Conservation (phyloP, 176 grass and related monocot species). For the Oryza brachyantha region DNA sequence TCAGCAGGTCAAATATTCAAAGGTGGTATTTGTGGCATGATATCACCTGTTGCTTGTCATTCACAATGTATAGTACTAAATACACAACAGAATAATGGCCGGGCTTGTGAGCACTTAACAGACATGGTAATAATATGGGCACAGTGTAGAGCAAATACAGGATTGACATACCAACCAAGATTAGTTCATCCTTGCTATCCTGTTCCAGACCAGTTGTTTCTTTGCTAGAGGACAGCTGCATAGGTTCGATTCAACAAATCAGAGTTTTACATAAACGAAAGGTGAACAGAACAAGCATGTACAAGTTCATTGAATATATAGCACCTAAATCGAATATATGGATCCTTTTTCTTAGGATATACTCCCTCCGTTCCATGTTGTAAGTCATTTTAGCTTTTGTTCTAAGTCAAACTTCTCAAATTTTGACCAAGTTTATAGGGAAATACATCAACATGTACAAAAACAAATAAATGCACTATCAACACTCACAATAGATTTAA, state of each 20-base stretch:
- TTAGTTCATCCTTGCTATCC: conserved; percentile 40
- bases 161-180: conserved; percentile 42
- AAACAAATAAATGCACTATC: too few species aligned
- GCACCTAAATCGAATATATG: conserved; percentile 8
- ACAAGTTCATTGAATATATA: neutral
- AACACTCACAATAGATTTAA: too few species aligned
- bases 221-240: conserved; percentile 38
- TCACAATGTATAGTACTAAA: conserved; percentile 11
- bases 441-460: too few species aligned
- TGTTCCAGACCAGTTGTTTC: conserved; percentile 25
- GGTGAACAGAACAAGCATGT: neutral
- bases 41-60: neutral
- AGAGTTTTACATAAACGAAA: conserved; percentile 13
- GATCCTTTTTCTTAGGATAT: neutral
- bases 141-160: neutral
- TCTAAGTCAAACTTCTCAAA: too few species aligned
- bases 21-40: neutral
- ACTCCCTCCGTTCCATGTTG: too few species aligned
- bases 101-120: neutral
- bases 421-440: too few species aligned
- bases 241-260: conserved; percentile 24
- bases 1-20: conserved; percentile 19
- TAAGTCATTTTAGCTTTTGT: too few species aligned
- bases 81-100: conserved; percentile 19
- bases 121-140: neutral